These are phyloP conservation scores for Aegilops sharonensis DNA, from an alignment of 176 grass and related monocot genomes.

Conservation along the genomic window DNA sequence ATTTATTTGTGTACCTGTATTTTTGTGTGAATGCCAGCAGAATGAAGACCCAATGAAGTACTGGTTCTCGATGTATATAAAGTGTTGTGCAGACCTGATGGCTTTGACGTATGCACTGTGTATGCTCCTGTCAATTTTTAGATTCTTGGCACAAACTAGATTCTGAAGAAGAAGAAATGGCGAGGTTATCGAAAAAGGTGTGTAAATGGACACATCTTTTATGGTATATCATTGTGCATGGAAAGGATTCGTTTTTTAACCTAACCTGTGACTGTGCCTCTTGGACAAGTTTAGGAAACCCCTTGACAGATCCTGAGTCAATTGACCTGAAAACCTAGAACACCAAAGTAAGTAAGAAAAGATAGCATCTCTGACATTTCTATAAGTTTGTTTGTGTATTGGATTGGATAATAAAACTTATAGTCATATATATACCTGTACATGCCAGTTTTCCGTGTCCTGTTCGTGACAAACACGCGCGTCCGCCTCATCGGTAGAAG, in stretches of 20 bases:
- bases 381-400: background rate
- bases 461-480: conserved; percentile 56
- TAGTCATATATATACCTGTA: conserved; percentile 50
- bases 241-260: background rate
- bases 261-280: conserved; percentile 67
- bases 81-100: conserved; percentile 81
- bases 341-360: background rate
- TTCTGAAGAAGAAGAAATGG: conserved; percentile 56
- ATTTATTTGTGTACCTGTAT: conserved; percentile 52
- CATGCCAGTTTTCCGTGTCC: conserved; percentile 86
- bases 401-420: background rate
- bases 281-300: conserved; percentile 81
- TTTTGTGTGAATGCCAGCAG: conserved; percentile 81
- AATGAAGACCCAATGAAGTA: conserved; percentile 95
- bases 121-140: conserved; percentile 93
- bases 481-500: conserved; percentile 40
- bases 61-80: conserved; percentile 95
- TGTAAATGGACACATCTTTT: background rate
- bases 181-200: background rate
- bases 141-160: conserved; percentile 81
- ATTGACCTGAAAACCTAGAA: conserved; percentile 83
- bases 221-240: background rate
- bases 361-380: background rate
- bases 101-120: conserved; percentile 89
- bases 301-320: conserved; percentile 87